A percentile compares a stretch with the other conserved stretches of the same genome.
phyloP scores from a whole-genome alignment of 768 basidiomycete species.

The Suillus brevipes region DNA sequence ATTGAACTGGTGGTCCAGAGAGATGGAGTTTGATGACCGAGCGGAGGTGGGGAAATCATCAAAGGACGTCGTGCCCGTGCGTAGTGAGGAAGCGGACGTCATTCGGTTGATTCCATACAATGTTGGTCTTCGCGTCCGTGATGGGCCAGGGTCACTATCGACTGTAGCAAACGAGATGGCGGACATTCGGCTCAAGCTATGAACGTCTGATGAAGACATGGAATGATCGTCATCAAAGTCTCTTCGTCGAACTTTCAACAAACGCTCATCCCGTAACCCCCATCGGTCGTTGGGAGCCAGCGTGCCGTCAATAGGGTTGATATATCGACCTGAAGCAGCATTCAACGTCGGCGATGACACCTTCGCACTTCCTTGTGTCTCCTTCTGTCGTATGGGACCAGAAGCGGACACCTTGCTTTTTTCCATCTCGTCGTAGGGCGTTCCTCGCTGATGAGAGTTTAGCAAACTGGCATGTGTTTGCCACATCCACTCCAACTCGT shows the following conservation, averaged over 20 bases:
- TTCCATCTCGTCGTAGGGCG: slow-evolving; percentile 26
- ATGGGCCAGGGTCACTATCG: slow-evolving; percentile 84
- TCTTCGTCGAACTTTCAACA: slow-evolving; percentile 75
- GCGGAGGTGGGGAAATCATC: slow-evolving; percentile 73
- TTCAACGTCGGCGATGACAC: slow-evolving; percentile 51
- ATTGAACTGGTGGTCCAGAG: slow-evolving; percentile 72
- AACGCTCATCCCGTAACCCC: slow-evolving; percentile 52
- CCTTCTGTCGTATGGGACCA: slow-evolving; percentile 64
- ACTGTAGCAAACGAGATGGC: slow-evolving; percentile 81
- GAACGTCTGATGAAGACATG: slow-evolving; percentile 85
- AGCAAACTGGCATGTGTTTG: slow-evolving; percentile 41
- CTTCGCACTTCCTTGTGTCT: slow-evolving; percentile 40
- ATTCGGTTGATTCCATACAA: slow-evolving; percentile 70
- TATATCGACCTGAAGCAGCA: slow-evolving; percentile 63
- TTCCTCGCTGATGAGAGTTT: slow-evolving; percentile 38
- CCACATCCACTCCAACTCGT: slow-evolving; percentile 66
- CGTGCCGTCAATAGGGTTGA: slow-evolving; percentile 36
- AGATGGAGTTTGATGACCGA: slow-evolving; percentile 79
- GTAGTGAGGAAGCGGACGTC: slow-evolving; percentile 73
- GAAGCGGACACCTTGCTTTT: slow-evolving; percentile 57
- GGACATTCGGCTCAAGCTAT: slow-evolving; percentile 72
- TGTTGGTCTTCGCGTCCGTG: slow-evolving; percentile 62
- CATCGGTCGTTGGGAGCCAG: slow-evolving; percentile 47
- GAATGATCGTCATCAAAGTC: slow-evolving; percentile 91
- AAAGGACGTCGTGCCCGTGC: slow-evolving; percentile 55